A percentile compares a stretch with the other conserved stretches of the same genome.
phyloP scores from a whole-genome alignment of 352 stramenopile species.

The Globisporangium abappressorium region DNA sequence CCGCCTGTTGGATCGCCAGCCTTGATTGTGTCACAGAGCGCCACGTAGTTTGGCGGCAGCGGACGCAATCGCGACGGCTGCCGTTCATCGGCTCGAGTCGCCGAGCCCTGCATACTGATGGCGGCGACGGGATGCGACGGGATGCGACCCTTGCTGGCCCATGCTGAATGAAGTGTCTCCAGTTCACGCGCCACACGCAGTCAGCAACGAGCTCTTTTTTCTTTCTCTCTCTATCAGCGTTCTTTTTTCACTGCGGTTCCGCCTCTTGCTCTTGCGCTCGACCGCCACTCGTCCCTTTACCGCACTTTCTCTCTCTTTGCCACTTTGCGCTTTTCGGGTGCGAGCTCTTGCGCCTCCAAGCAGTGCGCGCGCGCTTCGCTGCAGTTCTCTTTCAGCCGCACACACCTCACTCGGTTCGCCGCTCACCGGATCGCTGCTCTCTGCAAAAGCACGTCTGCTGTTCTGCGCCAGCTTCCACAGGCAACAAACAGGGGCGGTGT shows the following conservation, averaged over 20 bases:
- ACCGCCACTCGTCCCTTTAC: not conserved
- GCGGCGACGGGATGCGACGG: slow-evolving; percentile 11
- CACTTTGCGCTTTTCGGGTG: too few relatives aligned
- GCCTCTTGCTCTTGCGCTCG: not conserved
- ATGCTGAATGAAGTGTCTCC: slow-evolving; percentile 23
- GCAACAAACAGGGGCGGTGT: not conserved
- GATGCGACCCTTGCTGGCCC: slow-evolving; percentile 55
- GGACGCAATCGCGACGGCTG: slow-evolving; percentile 6
- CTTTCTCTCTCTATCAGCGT: not conserved
- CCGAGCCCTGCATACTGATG: slow-evolving; percentile 6
- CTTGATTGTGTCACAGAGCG: slow-evolving; percentile 61
- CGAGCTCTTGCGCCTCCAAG: not conserved
- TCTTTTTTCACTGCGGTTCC: not conserved
- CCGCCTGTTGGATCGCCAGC: slow-evolving; percentile 35
- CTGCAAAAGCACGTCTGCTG: slow-evolving; percentile 2
- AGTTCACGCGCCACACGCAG: not conserved
- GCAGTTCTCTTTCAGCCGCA: slow-evolving; percentile 1
- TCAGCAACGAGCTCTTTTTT: not conserved
- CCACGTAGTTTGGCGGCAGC: slow-evolving; percentile 46
- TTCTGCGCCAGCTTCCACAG: not conserved
- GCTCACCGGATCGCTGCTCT: not conserved
- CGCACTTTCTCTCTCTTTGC: not conserved
- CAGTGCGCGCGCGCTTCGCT: not conserved
- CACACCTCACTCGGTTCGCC: not conserved
- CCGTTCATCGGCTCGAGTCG: not conserved